Conservation (phyloP, 331 rosid species). For the Pyrus hybrid region DNA sequence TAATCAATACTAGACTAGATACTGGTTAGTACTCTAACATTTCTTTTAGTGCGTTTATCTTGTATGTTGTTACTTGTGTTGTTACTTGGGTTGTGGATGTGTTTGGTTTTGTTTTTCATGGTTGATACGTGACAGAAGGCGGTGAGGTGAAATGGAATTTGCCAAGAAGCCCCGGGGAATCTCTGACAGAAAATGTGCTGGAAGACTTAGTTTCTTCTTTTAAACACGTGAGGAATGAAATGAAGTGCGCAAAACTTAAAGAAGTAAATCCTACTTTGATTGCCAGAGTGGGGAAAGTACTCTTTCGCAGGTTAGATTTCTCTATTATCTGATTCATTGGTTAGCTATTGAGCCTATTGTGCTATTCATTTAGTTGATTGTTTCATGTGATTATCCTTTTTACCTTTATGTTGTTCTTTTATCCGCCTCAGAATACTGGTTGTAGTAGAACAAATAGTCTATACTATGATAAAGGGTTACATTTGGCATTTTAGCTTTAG, state of each 20-base stretch:
- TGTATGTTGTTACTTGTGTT: background rate
- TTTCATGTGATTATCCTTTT: background rate
- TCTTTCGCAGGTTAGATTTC: constrained; percentile 23
- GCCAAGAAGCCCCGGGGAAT: constrained; percentile 18
- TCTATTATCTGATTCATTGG: background rate
- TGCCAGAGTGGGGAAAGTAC: constrained; percentile 44
- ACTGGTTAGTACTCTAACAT: constrained; percentile 7
- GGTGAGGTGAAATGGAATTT: background rate
- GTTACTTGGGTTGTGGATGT: background rate
- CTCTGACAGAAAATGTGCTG: constrained; percentile 22
- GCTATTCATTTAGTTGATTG: background rate
- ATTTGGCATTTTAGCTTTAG: background rate
- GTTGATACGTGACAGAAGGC: background rate
- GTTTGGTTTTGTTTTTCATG: background rate
- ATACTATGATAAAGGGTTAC: background rate
- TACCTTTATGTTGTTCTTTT: background rate
- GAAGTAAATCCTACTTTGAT: constrained; percentile 19
- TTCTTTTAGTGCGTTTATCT: background rate
- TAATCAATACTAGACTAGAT: constrained; percentile 8
- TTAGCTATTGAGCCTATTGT: background rate
- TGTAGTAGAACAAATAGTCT: background rate
- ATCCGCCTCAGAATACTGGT: background rate
- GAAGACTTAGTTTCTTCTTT: constrained; percentile 21
- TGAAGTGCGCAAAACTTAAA: background rate
- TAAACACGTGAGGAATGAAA: constrained; percentile 15